Evolutionary conservation across 257 asterid species (phyloP), one percentile per base, ranked within the genome.

Genomic region (Solanum peruvianum): DNA sequence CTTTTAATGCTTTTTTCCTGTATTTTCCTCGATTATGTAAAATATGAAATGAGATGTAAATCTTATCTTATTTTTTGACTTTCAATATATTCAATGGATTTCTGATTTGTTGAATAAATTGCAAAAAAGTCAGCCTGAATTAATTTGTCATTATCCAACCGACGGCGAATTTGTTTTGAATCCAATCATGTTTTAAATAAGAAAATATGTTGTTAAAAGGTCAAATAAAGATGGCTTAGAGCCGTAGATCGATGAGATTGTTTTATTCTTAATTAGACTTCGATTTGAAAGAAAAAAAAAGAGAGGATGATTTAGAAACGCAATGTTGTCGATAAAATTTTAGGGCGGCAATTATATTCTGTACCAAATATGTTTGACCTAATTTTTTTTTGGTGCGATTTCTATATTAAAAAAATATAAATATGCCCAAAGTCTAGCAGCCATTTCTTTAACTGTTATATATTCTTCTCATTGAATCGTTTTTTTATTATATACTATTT

Each of bases 1-100:
- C 84, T 80, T 85, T 76, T 83, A 33, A 18, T 84, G 72, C 80
- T 49, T 35, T 76, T 83, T 83, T 76, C 82, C 70, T 83, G 89
- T 86, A 84, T 86, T 78, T 83, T 80, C 37, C 62, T 66, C 39
- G 56, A 83, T 90, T 80, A 88, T 88, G 87, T 88, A 52, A 73
- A 69, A 69, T 29, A 29, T 69, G 41, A 31, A 90, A 39, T 84
- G 92, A 89, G 90, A 86, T 88, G 93, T 90, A 89, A 73, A 85
- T 88, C 77, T 10, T 75, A 77, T 85, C 83, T 91, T 89, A 75
- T 84, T 87, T 85, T 84, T 87, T 85, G 88, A 83, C 87, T 71
- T 83, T 81, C 86, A 23, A 9, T 14, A 41, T 25, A 71, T 60
- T 58, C 66, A 21, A 11, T 80, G 70, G 85, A 11, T 52, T 16